Base-by-base conservation (phyloP, 2,329 filamentous ascomycete species). In the Sporothrix dimorphospora region DNA sequence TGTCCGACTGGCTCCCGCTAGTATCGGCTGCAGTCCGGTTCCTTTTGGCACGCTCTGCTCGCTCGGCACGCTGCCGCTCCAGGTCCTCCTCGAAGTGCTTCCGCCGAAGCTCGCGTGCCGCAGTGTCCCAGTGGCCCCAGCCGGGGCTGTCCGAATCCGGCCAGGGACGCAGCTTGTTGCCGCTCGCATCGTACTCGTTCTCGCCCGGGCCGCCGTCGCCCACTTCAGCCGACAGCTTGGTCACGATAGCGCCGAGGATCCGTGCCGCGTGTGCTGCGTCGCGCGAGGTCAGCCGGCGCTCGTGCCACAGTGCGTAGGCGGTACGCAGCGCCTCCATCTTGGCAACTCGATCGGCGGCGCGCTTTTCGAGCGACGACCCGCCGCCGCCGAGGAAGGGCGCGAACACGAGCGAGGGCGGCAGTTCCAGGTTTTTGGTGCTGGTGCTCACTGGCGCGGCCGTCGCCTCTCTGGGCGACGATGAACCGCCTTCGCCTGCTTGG, bases 211-310 rank as follows among this genome's bases (percentile, higher is more conserved):
- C 59, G 14, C 16, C 45, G 8, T 45, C 69, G 30, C 16, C 59
- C 2, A 47, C 65, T n/a, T 67, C 47, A 1, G 63, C 71, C 14
- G 70, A 66, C 19, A 86, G 78, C 74, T 82, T 85, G 2, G 78
- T 77, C 45, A 87, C 77, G 80, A 87, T 85, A 1, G 80, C 82
- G 5, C 81, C 81, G 66, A 87, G 76, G 2, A 85, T 82, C 45
- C 82, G 80, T 11, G 81, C 82, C 38, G 85, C 85, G 76, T 85
- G 86, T 38, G 78, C 81, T 47, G 84, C 80, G 70, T 85, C 85
- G 0, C 78, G 75, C n/a, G 80, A 77, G 2, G 78, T 77, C n/a
- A 75, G 71, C 2, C 82, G 78, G 38, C 86, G 80, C 9, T 81
- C 78, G 38, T 77, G 75, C 85, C 86, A 87, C 66, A 86, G 82